These are phyloP conservation scores for Allium sativum DNA, from an alignment of 106 monocot species.

Conservation along the genomic window DNA sequence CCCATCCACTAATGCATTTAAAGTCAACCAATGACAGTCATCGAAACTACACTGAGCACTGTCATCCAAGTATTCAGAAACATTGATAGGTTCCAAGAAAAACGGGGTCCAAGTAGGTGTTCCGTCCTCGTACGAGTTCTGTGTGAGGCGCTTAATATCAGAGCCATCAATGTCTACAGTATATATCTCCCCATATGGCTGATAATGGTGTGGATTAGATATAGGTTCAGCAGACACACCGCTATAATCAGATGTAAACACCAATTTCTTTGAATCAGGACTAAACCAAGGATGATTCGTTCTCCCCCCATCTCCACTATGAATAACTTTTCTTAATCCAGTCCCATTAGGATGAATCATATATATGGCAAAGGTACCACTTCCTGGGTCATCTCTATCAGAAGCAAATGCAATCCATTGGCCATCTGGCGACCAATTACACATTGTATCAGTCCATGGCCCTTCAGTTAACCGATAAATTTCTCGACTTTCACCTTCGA, in stretches of 20 bases:
- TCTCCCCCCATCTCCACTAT: slow-evolving; percentile 55
- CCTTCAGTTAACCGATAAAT: slow-evolving; percentile 35
- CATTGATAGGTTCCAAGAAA: slow-evolving; percentile 25
- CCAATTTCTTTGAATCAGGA: slow-evolving; percentile 43
- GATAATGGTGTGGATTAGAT: slow-evolving; percentile 50
- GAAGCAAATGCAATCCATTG: slow-evolving; percentile 66
- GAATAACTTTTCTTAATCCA: slow-evolving; percentile 38
- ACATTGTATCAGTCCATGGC: slow-evolving; percentile 67
- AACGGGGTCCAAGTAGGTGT: slow-evolving; percentile 46
- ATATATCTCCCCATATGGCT: slow-evolving; percentile 66
- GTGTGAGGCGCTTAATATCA: slow-evolving; percentile 33
- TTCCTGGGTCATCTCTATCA: slow-evolving; percentile 43
- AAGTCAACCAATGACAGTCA: slow-evolving; percentile 44
- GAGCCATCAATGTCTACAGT: slow-evolving; percentile 41
- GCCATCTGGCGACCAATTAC: slow-evolving; percentile 67
- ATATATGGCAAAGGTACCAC: slow-evolving; percentile 46
- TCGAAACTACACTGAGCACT: slow-evolving; percentile 30
- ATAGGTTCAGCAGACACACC: slow-evolving; percentile 57
- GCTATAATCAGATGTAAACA: slow-evolving; percentile 52
- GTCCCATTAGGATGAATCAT: slow-evolving; percentile 56
- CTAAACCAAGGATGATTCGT: slow-evolving; percentile 61
- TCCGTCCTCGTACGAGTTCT: slow-evolving; percentile 65
- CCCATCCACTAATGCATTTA: slow-evolving; percentile 33
- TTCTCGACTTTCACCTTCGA: slow-evolving; percentile 31
- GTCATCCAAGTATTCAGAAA: slow-evolving; percentile 16